Percentiles rank a stretch among this genome's conserved stretches.
Conservation (phyloP, 768 basidiomycete genomes). For the Termitomyces heimii region DNA sequence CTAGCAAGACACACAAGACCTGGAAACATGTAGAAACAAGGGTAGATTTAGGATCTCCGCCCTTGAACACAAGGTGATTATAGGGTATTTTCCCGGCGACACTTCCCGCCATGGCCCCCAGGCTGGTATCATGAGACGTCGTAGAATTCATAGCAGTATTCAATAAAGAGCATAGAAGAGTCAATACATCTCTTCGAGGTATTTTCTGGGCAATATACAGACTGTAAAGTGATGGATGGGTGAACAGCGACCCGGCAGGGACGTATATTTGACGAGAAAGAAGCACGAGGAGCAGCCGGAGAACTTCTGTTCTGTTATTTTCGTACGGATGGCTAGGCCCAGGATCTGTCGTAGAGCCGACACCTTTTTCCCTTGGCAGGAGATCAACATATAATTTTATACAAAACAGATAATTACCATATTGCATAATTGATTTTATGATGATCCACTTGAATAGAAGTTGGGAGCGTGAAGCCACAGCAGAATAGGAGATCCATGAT, state of each 20-base stretch:
- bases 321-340: conserved; percentile 62
- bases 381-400: not conserved
- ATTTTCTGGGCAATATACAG: conserved; percentile 73
- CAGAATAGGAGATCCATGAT: conserved; percentile 88
- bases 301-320: conserved; percentile 80
- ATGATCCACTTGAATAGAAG: conserved; percentile 67
- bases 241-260: conserved; percentile 61
- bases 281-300: conserved; percentile 82
- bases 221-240: conserved; percentile 71
- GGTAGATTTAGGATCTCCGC: conserved; percentile 71
- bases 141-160: conserved; percentile 83
- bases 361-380: conserved; percentile 79
- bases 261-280: conserved; percentile 90
- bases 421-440: conserved; percentile 85
- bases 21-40: conserved; percentile 76
- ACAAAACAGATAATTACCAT: conserved; percentile 47
- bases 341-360: conserved; percentile 80
- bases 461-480: conserved; percentile 88
- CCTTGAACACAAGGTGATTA: conserved; percentile 86
- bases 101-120: conserved; percentile 67
- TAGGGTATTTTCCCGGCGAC: conserved; percentile 81
- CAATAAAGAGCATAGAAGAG: conserved; percentile 86
- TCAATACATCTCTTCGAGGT: conserved; percentile 79
- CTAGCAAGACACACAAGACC: conserved; percentile 67
- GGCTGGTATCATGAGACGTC: conserved; percentile 40